Conservation (phyloP, 2,329 filamentous ascomycete species). For the Nemania sp. region DNA sequence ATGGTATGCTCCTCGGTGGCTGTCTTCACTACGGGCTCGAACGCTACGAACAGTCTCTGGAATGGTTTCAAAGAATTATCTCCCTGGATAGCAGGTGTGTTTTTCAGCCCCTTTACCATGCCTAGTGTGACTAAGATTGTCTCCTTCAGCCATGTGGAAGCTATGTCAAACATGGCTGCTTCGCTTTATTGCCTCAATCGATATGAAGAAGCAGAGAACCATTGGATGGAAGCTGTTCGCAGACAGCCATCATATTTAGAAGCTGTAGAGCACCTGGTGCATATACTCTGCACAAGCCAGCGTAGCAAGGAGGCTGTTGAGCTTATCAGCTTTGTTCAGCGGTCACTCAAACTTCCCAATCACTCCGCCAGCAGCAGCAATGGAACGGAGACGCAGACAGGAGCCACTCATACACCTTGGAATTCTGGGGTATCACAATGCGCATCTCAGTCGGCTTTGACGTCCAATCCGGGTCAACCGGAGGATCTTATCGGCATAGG, state of each 20-base stretch:
- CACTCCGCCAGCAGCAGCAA: constrained; percentile 32
- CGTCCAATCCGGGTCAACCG: constrained; percentile 11
- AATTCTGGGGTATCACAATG: constrained; percentile 5
- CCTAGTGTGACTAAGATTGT: constrained; percentile 8
- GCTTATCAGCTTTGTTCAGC: constrained; percentile 85
- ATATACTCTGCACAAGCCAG: constrained; percentile 80
- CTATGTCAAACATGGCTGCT: constrained; percentile 89
- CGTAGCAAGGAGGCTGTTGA: constrained; percentile 83
- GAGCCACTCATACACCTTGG: constrained; percentile 18
- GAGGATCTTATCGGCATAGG: constrained; percentile 42
- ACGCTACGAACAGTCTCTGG: constrained; percentile 75
- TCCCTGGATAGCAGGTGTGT: constrained; percentile 60
- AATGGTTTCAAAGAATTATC: constrained; percentile 72
- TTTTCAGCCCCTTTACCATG: not conserved
- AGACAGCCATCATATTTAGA: constrained; percentile 88
- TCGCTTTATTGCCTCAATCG: constrained; percentile 83
- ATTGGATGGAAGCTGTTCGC: constrained; percentile 85
- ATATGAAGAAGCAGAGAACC: constrained; percentile 79
- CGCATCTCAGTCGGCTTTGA: constrained; percentile 20
- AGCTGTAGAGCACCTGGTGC: constrained; percentile 91
- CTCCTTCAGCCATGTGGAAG: constrained; percentile 76
- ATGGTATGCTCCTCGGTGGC: constrained; percentile 88
- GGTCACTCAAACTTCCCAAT: constrained; percentile 62
- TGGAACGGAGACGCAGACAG: constrained; percentile 5
- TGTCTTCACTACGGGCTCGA: constrained; percentile 91